A percentile compares a stretch with the other conserved stretches of the same genome.
These are phyloP conservation scores for Podospora comata DNA, from an alignment of 495 filamentous ascomycete genomes.

Conservation along the genomic window DNA sequence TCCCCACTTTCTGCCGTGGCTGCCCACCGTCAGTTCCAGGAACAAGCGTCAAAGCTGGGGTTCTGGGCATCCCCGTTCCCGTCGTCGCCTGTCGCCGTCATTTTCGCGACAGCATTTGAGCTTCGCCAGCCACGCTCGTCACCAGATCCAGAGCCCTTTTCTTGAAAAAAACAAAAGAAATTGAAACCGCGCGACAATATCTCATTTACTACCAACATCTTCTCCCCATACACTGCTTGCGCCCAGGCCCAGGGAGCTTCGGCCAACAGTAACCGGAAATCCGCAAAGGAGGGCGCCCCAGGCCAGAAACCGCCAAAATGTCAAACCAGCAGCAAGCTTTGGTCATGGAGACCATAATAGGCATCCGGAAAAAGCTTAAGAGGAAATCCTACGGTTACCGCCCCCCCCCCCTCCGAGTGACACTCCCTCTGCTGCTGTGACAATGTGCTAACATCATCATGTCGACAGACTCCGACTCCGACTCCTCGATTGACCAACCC, in stretches of 20 bases:
- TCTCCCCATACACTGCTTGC: background rate
- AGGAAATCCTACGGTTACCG: slow-evolving; percentile 33
- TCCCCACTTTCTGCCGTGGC: slow-evolving; percentile 16
- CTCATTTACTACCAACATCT: background rate
- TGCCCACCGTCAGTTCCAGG: slow-evolving; percentile 13
- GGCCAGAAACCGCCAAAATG: slow-evolving; percentile 19
- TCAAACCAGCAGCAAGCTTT: slow-evolving; percentile 34
- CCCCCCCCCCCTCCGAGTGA: background rate
- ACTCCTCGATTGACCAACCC: slow-evolving; percentile 72
- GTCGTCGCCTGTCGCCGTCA: slow-evolving; percentile 1
- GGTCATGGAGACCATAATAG: slow-evolving; percentile 31
- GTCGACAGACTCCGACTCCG: slow-evolving; percentile 73
- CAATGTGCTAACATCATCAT: slow-evolving; percentile 7
- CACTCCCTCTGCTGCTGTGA: background rate
- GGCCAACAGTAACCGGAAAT: background rate
- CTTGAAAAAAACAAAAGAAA: background rate
- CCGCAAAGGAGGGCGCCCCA: background rate
- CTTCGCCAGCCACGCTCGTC: background rate
- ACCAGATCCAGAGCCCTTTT: background rate
- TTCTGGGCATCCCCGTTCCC: background rate
- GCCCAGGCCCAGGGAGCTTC: background rate
- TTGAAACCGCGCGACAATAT: background rate
- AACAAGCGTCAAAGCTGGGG: background rate
- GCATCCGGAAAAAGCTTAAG: slow-evolving; percentile 28
- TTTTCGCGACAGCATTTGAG: slow-evolving; percentile 6